Percentiles rank a stretch among this genome's conserved stretches.
Evolutionary conservation across 768 basidiomycete genomes (phyloP).

Genomic region (Lactifluus hygrophoroides): DNA sequence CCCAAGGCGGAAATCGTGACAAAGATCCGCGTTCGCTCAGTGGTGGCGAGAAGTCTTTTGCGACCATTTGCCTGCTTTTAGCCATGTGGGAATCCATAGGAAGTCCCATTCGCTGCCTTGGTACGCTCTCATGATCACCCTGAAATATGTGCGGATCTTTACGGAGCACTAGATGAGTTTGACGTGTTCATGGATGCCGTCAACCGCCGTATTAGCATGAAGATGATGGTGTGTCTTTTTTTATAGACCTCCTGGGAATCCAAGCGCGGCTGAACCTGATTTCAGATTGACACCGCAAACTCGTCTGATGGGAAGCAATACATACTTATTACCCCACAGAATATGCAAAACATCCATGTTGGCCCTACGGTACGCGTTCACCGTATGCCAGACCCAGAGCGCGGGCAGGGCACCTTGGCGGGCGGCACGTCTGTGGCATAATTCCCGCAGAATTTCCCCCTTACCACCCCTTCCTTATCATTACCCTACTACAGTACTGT

Average conservation of each 20-base stretch:
- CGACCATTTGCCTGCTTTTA: constrained; percentile 89
- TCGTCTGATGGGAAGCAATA: constrained; percentile 85
- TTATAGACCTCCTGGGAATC: not conserved
- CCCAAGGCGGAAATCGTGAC: constrained; percentile 48
- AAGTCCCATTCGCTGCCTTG: constrained; percentile 88
- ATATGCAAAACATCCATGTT: constrained; percentile 66
- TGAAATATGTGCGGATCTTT: not conserved
- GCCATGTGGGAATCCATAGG: constrained; percentile 94
- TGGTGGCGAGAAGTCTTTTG: constrained; percentile 95
- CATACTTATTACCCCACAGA: constrained; percentile 93
- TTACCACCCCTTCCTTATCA: not conserved
- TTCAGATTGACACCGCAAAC: constrained; percentile 82
- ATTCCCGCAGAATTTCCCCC: not conserved
- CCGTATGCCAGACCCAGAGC: constrained; percentile 71
- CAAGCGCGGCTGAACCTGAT: constrained; percentile 9
- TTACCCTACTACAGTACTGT: not conserved
- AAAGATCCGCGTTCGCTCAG: constrained; percentile 83
- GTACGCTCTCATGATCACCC: constrained; percentile 31
- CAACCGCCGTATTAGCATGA: constrained; percentile 87
- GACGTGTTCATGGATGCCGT: constrained; percentile 98
- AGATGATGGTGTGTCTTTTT: constrained; percentile 67
- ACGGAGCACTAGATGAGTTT: constrained; percentile 65
- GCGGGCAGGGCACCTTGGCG: constrained; percentile 45
- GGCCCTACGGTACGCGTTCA: constrained; percentile 67
- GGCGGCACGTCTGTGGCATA: constrained; percentile 22